Conservation (phyloP, 306 rosid genomes). For the Cicer cuneatum region DNA sequence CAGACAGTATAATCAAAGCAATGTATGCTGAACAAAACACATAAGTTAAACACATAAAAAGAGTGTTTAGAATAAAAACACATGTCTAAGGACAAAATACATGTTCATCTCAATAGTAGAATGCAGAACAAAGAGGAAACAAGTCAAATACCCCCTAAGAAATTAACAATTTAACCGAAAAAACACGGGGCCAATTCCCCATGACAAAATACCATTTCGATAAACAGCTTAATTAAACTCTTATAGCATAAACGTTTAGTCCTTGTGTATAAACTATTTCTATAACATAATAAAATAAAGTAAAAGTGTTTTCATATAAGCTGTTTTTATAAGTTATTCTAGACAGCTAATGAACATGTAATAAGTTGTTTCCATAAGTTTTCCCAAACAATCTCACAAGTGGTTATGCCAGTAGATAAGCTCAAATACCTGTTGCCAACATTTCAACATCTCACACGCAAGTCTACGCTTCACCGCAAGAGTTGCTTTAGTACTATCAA, state of each 20-base stretch:
- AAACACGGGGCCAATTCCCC: neutral
- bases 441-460: conserved; percentile 98
- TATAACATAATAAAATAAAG: too few species aligned
- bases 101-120: neutral
- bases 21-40: conserved; percentile 35
- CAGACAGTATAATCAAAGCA: conserved; percentile 29
- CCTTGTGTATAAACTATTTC: too few species aligned
- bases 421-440: conserved; percentile 88
- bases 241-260: too few species aligned
- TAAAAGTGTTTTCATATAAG: too few species aligned
- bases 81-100: neutral
- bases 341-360: too few species aligned
- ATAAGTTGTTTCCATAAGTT: too few species aligned
- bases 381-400: too few species aligned
- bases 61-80: conserved; percentile 16
- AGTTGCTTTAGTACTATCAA: conserved; percentile 97
- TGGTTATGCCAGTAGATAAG: too few species aligned
- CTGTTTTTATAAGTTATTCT: too few species aligned
- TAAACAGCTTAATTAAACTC: too few species aligned
- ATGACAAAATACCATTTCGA: neutral
- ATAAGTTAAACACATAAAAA: conserved; percentile 23
- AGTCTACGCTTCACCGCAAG: conserved; percentile 99
- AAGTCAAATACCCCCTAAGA: neutral
- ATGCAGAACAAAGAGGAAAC: conserved; percentile 1
- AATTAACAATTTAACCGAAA: conserved; percentile 9